Base-by-base conservation (phyloP, 352 stramenopile species). In the Phytophthora tubulina region DNA sequence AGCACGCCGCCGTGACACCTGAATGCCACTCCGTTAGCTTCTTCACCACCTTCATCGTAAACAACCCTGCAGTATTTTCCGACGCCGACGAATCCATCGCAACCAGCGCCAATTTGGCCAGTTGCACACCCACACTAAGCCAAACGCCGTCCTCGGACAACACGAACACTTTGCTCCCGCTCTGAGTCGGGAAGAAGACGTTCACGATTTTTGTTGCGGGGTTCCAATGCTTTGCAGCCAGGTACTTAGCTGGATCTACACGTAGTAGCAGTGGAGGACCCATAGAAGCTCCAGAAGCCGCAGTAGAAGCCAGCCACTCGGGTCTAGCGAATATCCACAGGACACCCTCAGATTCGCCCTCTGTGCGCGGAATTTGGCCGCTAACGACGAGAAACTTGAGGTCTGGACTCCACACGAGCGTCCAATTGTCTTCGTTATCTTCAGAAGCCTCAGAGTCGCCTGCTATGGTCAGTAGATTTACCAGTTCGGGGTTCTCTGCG, bases 11-110 rank as follows among this genome's bases (percentile, higher is more conserved):
- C 2, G 72, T 84, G 41, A 92, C 67, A 0, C 76, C 75, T 1
- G 83, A 76, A 57, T 94, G 86, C 86, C 86, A 94, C 32, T 90
- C 79, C 3, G 67, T 72, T 17, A 92, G 48, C 13, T 72, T 75
- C 57, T 82, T 88, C 30, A 83, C 70, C 3, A 78, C 48, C 15
- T 73, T 73, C 53, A 91, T 75, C 15, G 67, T 68, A 56, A 90
- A 77, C 6, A 88, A 39, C 1, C 56, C 52, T 13, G 66, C 60
- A 9, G 44, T 64, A 30, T 81, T 66, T 9, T 51, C 38, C 6
- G 49, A 27, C 2, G n/a, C 36, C 2, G 35, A 58, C 2, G 54
- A 21, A 27, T 81, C 72, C 31, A 84, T 77, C 33, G 81, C 64
- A n/a, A 71, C 6, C 4, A 91, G 53, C 21, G 78, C 53, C 48